phyloP scores from a whole-genome alignment of 2,329 filamentous ascomycete genomes.

The Leptographium galeiforme region DNA sequence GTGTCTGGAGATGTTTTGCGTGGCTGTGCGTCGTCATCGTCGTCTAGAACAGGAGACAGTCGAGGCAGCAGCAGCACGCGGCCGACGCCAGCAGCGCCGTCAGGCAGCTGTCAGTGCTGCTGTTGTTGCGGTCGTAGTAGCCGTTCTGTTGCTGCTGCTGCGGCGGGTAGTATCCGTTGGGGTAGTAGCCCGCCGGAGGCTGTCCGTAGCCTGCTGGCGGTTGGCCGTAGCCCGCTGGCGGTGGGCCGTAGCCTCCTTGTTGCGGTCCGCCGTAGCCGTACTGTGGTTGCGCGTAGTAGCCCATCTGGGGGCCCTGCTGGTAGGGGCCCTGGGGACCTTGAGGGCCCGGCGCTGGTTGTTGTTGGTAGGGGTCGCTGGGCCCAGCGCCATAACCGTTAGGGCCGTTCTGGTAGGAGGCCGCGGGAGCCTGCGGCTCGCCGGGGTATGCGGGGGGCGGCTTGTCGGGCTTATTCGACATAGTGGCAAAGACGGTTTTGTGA shows the following conservation, averaged over 20 bases:
- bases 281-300: constrained; percentile 25
- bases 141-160: constrained; percentile 10
- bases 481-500: not conserved
- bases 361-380: constrained; percentile 25
- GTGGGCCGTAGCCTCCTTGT: not conserved
- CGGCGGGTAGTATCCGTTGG: constrained; percentile 16
- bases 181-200: constrained; percentile 19
- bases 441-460: constrained; percentile 35
- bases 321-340: constrained; percentile 12
- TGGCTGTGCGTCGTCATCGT: not conserved
- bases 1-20: not conserved
- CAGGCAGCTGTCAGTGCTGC: constrained; percentile 18
- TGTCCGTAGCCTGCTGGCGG: constrained; percentile 11
- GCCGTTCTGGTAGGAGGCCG: constrained; percentile 11
- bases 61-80: constrained; percentile 47
- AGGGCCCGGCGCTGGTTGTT: constrained; percentile 2
- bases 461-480: constrained; percentile 34
- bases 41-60: constrained; percentile 37
- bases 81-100: constrained; percentile 35
- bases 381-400: constrained; percentile 10
- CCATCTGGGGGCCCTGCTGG: constrained; percentile 28
- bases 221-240: constrained; percentile 19
- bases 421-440: constrained; percentile 18
- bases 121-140: constrained; percentile 17
- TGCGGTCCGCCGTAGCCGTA: not conserved